Evolutionary conservation across 2,329 filamentous ascomycete species (phyloP).

Genomic region (Xylaria hypoxylon): DNA sequence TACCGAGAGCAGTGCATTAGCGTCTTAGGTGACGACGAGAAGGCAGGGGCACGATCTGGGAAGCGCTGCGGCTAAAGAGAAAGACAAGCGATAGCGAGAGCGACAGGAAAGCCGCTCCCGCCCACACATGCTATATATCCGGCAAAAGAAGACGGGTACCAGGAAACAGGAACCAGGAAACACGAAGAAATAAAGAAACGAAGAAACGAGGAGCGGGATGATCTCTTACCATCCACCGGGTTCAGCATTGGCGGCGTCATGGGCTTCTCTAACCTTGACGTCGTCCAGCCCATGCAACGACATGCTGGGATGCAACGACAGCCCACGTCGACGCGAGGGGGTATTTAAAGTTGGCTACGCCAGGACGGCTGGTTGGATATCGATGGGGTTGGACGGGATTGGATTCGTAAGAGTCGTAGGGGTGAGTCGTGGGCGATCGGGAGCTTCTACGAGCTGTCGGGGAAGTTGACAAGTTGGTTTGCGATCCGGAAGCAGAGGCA

Average conservation of each 20-base stretch:
- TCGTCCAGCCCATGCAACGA: conserved; percentile 95
- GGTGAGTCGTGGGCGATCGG: conserved; percentile 18
- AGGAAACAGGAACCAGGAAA: background rate
- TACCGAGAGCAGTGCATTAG: conserved; percentile 38
- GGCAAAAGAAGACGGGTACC: conserved; percentile 6
- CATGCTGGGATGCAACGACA: conserved; percentile 65
- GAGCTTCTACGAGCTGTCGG: conserved; percentile 36
- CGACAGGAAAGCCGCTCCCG: conserved; percentile 30
- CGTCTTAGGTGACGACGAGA: conserved; percentile 23
- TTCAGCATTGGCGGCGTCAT: conserved; percentile 82
- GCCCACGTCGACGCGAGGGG: conserved; percentile 38
- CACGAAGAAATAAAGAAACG: background rate
- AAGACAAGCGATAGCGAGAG: conserved; percentile 29
- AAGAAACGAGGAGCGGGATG: conserved; percentile 20
- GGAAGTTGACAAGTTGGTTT: conserved; percentile 39
- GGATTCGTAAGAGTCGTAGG: background rate
- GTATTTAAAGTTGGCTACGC: background rate
- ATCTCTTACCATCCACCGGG: conserved; percentile 89
- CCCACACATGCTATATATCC: conserved; percentile 15
- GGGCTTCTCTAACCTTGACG: conserved; percentile 82
- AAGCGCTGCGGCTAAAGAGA: conserved; percentile 14
- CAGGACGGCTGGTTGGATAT: conserved; percentile 5
- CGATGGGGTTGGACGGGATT: background rate
- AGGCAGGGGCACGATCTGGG: background rate
- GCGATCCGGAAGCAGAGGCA: conserved; percentile 45